phyloP scores from a whole-genome alignment of 2,329 filamentous ascomycete species.

The Penicillium sclerotigenum region DNA sequence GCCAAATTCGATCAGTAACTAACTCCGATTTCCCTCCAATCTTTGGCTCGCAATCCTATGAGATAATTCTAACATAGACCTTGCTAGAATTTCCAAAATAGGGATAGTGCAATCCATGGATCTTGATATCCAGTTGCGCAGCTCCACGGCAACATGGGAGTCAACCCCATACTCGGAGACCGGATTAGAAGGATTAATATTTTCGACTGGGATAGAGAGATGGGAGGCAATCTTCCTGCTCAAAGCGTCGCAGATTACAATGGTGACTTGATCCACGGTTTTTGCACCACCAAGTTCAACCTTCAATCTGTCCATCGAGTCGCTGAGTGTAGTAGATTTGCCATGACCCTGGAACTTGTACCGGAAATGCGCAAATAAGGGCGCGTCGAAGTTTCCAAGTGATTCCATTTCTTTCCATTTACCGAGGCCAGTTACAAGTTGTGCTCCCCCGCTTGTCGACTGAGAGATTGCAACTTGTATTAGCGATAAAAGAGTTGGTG shows the following conservation, averaged over 20 bases:
- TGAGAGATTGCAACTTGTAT: slow-evolving; percentile 19
- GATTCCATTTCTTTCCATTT: slow-evolving; percentile 21
- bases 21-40: not conserved
- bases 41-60: slow-evolving; percentile 18
- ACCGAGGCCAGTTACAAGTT: slow-evolving; percentile 27
- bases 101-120: slow-evolving; percentile 31
- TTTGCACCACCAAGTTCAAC: slow-evolving; percentile 8
- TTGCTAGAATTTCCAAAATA: slow-evolving; percentile 30
- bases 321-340: not conserved
- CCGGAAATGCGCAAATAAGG: slow-evolving; percentile 26
- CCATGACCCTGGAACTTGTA: not conserved
- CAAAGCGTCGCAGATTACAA: slow-evolving; percentile 14
- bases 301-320: slow-evolving; percentile 7
- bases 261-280: slow-evolving; percentile 19
- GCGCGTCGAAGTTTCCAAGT: slow-evolving; percentile 22
- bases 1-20: not conserved
- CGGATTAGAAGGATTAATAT: slow-evolving; percentile 22
- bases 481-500: slow-evolving; percentile 15
- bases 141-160: slow-evolving; percentile 47
- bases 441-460: not conserved
- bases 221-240: slow-evolving; percentile 20
- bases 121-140: slow-evolving; percentile 43
- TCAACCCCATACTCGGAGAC: slow-evolving; percentile 41
- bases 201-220: slow-evolving; percentile 20
- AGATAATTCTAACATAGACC: slow-evolving; percentile 24